Percentiles rank a stretch among this genome's conserved stretches.
phyloP scores from a whole-genome alignment of 2,329 filamentous ascomycete genomes.

The Cordyceps pruinosa region DNA sequence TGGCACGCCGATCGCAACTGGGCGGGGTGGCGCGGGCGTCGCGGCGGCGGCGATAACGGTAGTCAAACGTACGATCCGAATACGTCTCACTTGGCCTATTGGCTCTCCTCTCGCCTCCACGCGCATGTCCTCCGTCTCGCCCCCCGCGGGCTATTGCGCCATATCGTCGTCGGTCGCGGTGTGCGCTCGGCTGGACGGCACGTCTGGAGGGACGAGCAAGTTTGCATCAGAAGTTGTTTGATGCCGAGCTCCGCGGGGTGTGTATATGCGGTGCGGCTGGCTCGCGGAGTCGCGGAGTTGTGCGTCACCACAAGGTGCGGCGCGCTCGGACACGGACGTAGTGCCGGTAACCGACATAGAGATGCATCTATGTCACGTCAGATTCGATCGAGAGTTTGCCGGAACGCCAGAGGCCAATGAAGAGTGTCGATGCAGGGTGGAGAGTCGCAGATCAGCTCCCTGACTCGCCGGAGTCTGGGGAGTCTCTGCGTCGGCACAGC shows the following conservation, averaged over 20 bases:
- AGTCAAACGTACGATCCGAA: neutral
- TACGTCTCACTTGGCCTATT: neutral
- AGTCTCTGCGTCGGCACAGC: neutral
- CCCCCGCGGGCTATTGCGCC: neutral
- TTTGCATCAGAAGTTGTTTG: neutral
- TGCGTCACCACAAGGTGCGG: neutral
- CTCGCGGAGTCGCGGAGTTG: neutral
- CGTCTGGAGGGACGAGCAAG: neutral
- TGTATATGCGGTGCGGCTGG: neutral
- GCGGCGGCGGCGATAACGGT: too few species aligned
- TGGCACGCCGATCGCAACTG: neutral
- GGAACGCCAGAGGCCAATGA: neutral
- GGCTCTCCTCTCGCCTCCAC: neutral
- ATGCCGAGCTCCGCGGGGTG: neutral
- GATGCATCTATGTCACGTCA: neutral
- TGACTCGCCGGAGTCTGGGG: neutral
- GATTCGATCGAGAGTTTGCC: neutral
- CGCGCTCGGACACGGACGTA: conserved; percentile 1
- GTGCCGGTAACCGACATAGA: neutral
- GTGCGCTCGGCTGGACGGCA: neutral
- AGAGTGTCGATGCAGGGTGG: neutral
- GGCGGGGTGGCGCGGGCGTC: neutral
- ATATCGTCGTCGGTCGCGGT: neutral
- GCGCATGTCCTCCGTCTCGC: neutral
- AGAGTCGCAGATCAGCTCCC: neutral